Conservation (phyloP, 768 basidiomycete species). For the Thelephora aurantiotincta region DNA sequence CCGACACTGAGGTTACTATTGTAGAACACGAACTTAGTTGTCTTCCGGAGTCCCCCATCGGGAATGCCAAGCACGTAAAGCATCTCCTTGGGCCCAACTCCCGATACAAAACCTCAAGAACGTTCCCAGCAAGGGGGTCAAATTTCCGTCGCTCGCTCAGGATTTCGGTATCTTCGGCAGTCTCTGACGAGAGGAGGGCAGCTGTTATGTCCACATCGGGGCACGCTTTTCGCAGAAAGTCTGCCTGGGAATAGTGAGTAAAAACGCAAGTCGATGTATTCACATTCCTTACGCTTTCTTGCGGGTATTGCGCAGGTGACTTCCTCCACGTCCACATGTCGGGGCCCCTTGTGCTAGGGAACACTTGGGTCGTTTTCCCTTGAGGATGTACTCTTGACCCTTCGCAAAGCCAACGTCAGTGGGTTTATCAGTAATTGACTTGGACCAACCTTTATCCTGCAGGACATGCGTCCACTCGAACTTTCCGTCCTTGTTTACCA, state of each 20-base stretch:
- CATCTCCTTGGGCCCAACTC: constrained; percentile 12
- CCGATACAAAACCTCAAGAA: constrained; percentile 28
- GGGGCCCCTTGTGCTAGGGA: constrained; percentile 41
- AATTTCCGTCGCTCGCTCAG: constrained; percentile 25
- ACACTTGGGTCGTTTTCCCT: constrained; percentile 28
- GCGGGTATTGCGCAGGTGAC: constrained; percentile 14
- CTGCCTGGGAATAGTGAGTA: constrained; percentile 29
- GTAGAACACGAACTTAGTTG: constrained; percentile 42
- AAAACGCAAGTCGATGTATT: neutral
- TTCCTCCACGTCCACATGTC: constrained; percentile 16
- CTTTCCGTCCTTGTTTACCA: constrained; percentile 28
- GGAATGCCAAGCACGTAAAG: constrained; percentile 34
- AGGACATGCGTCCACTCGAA: constrained; percentile 40
- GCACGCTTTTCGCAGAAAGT: constrained; percentile 54
- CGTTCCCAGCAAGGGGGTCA: constrained; percentile 44
- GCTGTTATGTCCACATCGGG: constrained; percentile 64
- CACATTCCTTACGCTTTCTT: constrained; percentile 53
- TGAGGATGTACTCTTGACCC: constrained; percentile 18
- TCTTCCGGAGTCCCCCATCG: constrained; percentile 43
- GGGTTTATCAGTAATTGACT: neutral
- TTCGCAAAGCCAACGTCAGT: constrained; percentile 9
- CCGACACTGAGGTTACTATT: neutral
- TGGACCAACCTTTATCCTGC: constrained; percentile 16
- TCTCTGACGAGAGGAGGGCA: constrained; percentile 46
- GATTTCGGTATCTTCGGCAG: constrained; percentile 30